These are phyloP conservation scores for Xylaria grammica DNA, from an alignment of 495 filamentous ascomycete species.

Conservation along the genomic window DNA sequence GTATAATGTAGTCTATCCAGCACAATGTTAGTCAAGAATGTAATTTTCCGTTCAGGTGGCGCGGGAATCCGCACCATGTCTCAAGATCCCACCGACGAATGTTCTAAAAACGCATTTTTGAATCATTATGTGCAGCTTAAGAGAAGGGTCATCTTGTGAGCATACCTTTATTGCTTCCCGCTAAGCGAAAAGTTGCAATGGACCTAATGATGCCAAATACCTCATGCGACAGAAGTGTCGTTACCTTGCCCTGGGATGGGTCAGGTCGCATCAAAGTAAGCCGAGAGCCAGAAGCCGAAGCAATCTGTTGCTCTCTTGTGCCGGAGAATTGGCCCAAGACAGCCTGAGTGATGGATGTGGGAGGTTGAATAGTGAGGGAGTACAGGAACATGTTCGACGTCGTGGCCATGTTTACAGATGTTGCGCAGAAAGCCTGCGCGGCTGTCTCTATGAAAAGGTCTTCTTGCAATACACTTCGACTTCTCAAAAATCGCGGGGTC, in stretches of 20 bases:
- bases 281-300: slow-evolving; percentile 89
- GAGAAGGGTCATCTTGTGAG: slow-evolving; percentile 41
- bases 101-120: slow-evolving; percentile 64
- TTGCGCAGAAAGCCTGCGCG: slow-evolving; percentile 60
- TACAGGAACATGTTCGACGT: slow-evolving; percentile 98
- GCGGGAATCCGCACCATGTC: slow-evolving; percentile 33
- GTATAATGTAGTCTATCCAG: slow-evolving; percentile 87
- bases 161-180: slow-evolving; percentile 97
- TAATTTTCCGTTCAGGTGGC: background rate
- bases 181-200: slow-evolving; percentile 84
- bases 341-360: slow-evolving; percentile 85
- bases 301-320: slow-evolving; percentile 94
- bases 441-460: slow-evolving; percentile 33
- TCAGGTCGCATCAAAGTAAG: slow-evolving; percentile 88
- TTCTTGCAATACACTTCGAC: slow-evolving; percentile 7
- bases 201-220: slow-evolving; percentile 93
- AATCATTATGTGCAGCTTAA: slow-evolving; percentile 90
- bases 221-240: slow-evolving; percentile 85
- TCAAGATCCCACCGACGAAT: slow-evolving; percentile 48
- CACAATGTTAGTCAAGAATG: slow-evolving; percentile 70
- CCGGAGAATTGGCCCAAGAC: slow-evolving; percentile 93
- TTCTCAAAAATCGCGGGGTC: background rate
- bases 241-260: slow-evolving; percentile 81
- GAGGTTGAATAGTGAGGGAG: slow-evolving; percentile 89
- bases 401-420: slow-evolving; percentile 77